Percentiles rank a stretch among this genome's conserved stretches.
phyloP scores from a whole-genome alignment of 1,284 basidiomycete species.

The Phenoliferia sp. region DNA sequence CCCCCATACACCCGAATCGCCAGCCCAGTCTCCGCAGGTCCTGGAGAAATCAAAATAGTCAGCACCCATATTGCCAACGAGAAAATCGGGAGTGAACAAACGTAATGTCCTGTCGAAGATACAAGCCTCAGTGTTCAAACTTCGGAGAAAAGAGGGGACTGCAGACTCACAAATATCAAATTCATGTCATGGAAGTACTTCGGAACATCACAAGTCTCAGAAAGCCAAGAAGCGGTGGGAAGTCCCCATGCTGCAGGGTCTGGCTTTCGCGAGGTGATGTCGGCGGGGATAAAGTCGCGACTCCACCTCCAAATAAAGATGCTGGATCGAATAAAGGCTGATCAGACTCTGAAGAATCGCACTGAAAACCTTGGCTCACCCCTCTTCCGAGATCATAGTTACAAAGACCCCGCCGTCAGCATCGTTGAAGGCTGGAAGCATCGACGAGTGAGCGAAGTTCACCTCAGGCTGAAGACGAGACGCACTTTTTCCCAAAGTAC shows the following conservation, averaged over 20 bases:
- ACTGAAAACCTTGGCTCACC: not conserved
- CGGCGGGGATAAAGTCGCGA: not conserved
- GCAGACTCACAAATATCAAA: not conserved
- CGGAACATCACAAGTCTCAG: not conserved
- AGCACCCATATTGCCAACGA: not conserved
- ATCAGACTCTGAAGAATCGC: not conserved
- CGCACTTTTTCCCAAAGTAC: not conserved
- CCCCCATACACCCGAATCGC: not conserved
- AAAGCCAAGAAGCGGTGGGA: not conserved
- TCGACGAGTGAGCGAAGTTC: not conserved
- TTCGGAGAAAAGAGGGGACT: not conserved
- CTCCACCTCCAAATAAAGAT: constrained; percentile 7
- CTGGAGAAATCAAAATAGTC: not conserved
- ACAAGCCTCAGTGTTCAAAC: not conserved
- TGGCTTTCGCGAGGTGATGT: not conserved
- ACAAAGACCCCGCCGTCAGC: not conserved
- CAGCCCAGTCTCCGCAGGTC: not conserved
- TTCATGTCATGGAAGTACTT: not conserved
- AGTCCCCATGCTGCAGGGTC: not conserved
- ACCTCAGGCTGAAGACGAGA: not conserved
- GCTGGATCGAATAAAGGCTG: not conserved
- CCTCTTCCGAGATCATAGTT: not conserved
- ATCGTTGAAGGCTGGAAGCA: not conserved
- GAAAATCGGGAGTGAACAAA: not conserved
- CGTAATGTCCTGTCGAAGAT: not conserved